These are phyloP conservation scores for Nakazawaea peltata DNA, from an alignment of 805 yeast species.

Conservation along the genomic window DNA sequence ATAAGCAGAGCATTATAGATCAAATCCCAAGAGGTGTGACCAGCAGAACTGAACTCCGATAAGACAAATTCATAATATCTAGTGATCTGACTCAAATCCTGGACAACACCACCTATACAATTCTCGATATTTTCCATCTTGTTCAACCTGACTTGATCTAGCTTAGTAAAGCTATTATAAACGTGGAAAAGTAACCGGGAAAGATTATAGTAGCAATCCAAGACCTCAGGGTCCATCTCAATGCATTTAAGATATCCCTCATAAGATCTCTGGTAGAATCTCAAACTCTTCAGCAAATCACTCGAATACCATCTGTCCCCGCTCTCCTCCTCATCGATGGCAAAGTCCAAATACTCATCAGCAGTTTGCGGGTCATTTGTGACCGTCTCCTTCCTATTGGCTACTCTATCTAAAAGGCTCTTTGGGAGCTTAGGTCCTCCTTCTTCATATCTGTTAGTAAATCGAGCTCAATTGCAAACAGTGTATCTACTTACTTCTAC, in stretches of 20 bases:
- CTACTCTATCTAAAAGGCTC: slow-evolving; percentile 5
- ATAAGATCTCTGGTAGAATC: slow-evolving; percentile 58
- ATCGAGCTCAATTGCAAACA: no score
- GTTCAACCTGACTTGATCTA: slow-evolving; percentile 32
- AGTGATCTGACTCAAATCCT: slow-evolving; percentile 27
- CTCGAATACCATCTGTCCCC: slow-evolving; percentile 70
- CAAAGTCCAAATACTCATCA: slow-evolving; percentile 48
- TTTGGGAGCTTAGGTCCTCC: slow-evolving; percentile 13
- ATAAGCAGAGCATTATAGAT: slow-evolving; percentile 38
- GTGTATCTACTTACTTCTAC: slow-evolving; percentile 1
- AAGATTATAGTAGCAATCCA: slow-evolving; percentile 52
- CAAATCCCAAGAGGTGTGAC: slow-evolving; percentile 30
- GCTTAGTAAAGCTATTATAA: slow-evolving; percentile 39
- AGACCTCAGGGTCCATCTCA: slow-evolving; percentile 13
- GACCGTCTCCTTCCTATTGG: not conserved
- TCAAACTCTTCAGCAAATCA: slow-evolving; percentile 52
- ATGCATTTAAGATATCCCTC: slow-evolving; percentile 32
- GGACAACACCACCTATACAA: slow-evolving; percentile 29
- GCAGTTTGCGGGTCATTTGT: slow-evolving; percentile 29
- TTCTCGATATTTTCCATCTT: slow-evolving; percentile 25
- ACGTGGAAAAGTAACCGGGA: slow-evolving; percentile 53
- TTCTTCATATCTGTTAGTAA: no score
- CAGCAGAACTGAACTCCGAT: slow-evolving; percentile 13
- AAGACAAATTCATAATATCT: slow-evolving; percentile 31
- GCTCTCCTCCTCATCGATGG: slow-evolving; percentile 57